Base-by-base conservation (phyloP, 2,329 filamentous ascomycete genomes). In the Talaromyces sp. region DNA sequence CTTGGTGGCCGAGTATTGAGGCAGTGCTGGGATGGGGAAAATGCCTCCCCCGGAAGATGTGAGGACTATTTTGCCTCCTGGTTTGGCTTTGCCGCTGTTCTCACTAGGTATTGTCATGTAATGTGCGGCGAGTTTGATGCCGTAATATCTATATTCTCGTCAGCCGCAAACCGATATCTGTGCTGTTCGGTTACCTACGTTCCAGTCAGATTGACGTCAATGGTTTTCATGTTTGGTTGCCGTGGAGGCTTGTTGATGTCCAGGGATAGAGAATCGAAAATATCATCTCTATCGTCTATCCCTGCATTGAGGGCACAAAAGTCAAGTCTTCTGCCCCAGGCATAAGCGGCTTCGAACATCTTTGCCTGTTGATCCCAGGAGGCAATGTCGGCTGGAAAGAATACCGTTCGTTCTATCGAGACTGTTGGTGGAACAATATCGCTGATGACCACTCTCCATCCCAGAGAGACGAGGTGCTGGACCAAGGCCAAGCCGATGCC, bases 261-360 rank as follows among this genome's bases (percentile, higher is more conserved):
- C 14, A 54, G 22, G 24, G 48, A 54, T 22, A 54, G 48, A 54
- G 48, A 54, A 16, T 54, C 48, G 9, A 54, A 54, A 7, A 54
- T 11, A 31, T 54, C 48, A 22, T 54, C 48, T 54, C 48, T 54
- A 27, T 54, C 48, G 16, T 54, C 48, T 4, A 54, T 22, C 6
- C 48, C 48, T 54, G 48, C 48, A 54, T 54, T 54, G 48, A 54
- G 48, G 48, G 48, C 48, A 22, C 48, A 54, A 54, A 27, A 54
- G 31, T 54, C 48, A 31, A 54, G 31, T 16, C 48, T 8, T 54
- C 31, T 54, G 22, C 22, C 48, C 48, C 48, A 54, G 11, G 48
- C 48, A 14, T 54, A 54, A 3, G 48, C 48, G 5, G 14, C 22
- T 54, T 54, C 48, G 22, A 54, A 54, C 48, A 54, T 33, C 48